Conservation (phyloP, 2,329 filamentous ascomycete species). For the Simplicillium aogashimaense region DNA sequence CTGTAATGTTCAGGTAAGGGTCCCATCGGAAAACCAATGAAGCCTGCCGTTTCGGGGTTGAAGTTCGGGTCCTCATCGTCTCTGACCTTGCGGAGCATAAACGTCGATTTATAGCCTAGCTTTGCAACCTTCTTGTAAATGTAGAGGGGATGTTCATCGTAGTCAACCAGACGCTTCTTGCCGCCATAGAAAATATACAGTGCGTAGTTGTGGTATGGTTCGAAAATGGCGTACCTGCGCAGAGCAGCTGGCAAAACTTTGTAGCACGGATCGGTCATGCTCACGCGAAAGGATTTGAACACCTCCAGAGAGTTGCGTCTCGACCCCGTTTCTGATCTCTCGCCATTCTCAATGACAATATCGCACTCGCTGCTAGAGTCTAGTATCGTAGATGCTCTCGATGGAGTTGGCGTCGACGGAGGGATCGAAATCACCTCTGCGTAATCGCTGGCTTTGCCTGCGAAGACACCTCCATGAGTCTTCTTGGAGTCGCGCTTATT, state of each 20-base stretch:
- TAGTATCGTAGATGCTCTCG: neutral
- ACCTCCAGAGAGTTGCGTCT: conserved; percentile 71
- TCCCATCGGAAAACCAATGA: no score
- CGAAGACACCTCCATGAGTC: neutral
- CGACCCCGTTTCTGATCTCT: conserved; percentile 41
- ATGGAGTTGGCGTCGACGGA: neutral
- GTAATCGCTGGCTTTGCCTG: neutral
- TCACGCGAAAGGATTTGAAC: conserved; percentile 97
- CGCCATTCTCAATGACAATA: neutral
- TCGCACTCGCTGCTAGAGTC: neutral
- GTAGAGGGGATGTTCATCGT: conserved; percentile 90
- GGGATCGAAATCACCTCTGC: neutral
- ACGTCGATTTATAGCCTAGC: conserved; percentile 98
- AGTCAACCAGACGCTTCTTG: conserved; percentile 82
- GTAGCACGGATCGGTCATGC: conserved; percentile 95
- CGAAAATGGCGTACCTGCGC: conserved; percentile 97
- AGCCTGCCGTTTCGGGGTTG: no score
- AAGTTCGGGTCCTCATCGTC: no score
- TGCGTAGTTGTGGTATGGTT: conserved; percentile 94
- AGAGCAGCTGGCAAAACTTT: conserved; percentile 92
- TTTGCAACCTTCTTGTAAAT: conserved; percentile 96
- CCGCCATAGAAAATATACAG: conserved; percentile 99
- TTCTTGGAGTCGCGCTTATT: neutral
- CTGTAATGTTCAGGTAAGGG: no score
- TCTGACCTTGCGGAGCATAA: conserved; percentile 67